These are phyloP conservation scores for Taiwanofungus camphoratus DNA, from an alignment of 1,284 basidiomycete species.

Conservation along the genomic window DNA sequence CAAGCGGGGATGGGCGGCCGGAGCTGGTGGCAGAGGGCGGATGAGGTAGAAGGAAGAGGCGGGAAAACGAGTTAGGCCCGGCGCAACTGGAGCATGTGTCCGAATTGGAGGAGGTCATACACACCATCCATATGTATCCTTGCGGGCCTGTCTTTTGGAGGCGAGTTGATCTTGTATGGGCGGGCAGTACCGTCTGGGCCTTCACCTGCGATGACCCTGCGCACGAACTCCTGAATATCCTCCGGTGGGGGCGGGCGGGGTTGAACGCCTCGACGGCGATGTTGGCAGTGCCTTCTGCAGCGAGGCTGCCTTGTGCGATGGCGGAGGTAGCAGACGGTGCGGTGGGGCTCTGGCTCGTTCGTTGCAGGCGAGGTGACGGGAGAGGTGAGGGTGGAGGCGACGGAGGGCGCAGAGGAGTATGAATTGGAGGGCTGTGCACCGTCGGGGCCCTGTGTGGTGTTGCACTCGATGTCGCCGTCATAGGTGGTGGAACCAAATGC, in stretches of 20 bases:
- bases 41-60: slow-evolving; percentile 2
- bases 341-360: slow-evolving; percentile 42
- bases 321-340: slow-evolving; percentile 12
- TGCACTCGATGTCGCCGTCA: slow-evolving; percentile 85
- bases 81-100: slow-evolving; percentile 80
- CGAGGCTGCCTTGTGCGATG: slow-evolving; percentile 22
- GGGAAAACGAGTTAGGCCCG: slow-evolving; percentile 86
- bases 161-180: slow-evolving; percentile 80
- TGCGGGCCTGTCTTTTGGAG: slow-evolving; percentile 76
- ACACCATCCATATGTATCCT: slow-evolving; percentile 91
- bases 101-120: slow-evolving; percentile 24
- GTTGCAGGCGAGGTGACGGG: slow-evolving; percentile 45
- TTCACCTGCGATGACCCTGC: slow-evolving; percentile 26
- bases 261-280: slow-evolving; percentile 45
- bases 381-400: slow-evolving; percentile 48
- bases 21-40: background rate
- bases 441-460: slow-evolving; percentile 43
- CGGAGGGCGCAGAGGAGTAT: slow-evolving; percentile 25
- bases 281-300: slow-evolving; percentile 41
- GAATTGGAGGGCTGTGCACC: slow-evolving; percentile 15
- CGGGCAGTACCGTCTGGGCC: slow-evolving; percentile 50
- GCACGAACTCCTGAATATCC: slow-evolving; percentile 56
- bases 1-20: background rate
- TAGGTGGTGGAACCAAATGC: slow-evolving; percentile 81
- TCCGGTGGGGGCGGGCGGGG: slow-evolving; percentile 58